These are phyloP conservation scores for Medicago arabica DNA, from an alignment of 306 rosid genomes.

Conservation along the genomic window DNA sequence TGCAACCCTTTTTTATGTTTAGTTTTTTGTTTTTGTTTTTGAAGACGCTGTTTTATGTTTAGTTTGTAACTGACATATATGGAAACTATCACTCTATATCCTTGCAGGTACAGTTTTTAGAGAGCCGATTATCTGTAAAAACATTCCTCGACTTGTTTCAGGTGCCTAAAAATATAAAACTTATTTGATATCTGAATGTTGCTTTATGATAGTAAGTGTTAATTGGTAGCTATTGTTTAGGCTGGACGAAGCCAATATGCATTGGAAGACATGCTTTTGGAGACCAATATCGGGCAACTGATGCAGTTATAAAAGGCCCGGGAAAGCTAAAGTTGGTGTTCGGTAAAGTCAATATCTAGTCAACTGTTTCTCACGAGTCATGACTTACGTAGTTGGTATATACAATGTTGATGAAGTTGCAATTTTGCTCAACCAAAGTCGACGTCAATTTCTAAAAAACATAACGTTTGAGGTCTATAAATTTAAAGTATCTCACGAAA, in stretches of 20 bases:
- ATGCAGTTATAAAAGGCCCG: slow-evolving; percentile 78
- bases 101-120: slow-evolving; percentile 91
- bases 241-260: slow-evolving; percentile 97
- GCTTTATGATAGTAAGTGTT: slow-evolving; percentile 24
- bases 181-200: slow-evolving; percentile 23
- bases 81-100: slow-evolving; percentile 19
- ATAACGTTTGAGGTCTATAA: slow-evolving; percentile 12
- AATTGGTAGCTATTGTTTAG: slow-evolving; percentile 48
- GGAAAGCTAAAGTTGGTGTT: slow-evolving; percentile 87
- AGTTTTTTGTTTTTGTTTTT: not conserved
- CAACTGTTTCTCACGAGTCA: slow-evolving; percentile 31
- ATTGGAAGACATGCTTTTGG: slow-evolving; percentile 99
- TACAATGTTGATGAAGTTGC: slow-evolving; percentile 37
- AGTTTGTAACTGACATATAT: slow-evolving; percentile 14
- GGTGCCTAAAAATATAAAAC: slow-evolving; percentile 52
- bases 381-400: slow-evolving; percentile 14
- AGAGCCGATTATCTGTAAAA: slow-evolving; percentile 93
- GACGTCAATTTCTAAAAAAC: slow-evolving; percentile 15
- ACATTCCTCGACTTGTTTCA: slow-evolving; percentile 94
- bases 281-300: slow-evolving; percentile 96
- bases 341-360: slow-evolving; percentile 60
- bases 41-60: not conserved
- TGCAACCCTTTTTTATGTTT: slow-evolving; percentile 5
- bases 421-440: slow-evolving; percentile 14
- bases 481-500: slow-evolving; percentile 38